Percentiles rank a stretch among this genome's conserved stretches.
Evolutionary conservation across 257 asterid genomes (phyloP).

Genomic region (Nicotiana knightiana): DNA sequence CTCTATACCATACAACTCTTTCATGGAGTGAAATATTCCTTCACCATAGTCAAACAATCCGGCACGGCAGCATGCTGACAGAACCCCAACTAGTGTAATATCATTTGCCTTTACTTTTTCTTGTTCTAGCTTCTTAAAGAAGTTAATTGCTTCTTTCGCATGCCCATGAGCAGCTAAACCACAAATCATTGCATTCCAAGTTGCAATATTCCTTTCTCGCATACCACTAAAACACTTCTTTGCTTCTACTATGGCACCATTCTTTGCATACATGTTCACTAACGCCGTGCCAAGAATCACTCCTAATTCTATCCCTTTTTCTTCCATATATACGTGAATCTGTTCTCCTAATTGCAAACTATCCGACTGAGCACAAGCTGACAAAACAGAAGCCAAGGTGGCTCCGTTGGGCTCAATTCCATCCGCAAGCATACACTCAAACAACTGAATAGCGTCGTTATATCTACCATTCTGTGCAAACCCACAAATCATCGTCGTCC

Average conservation of each 20-base stretch:
- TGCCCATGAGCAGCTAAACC: conserved; percentile 81
- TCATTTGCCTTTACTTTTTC: conserved; percentile 44
- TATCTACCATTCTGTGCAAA: conserved; percentile 58
- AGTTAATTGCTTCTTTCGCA: conserved; percentile 54
- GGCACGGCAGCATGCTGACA: conserved; percentile 79
- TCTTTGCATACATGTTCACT: conserved; percentile 81
- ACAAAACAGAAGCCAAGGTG: conserved; percentile 57
- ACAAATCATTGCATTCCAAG: conserved; percentile 82
- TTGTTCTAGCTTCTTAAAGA: conserved; percentile 39
- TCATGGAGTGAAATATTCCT: conserved; percentile 51
- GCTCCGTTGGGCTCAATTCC: conserved; percentile 58
- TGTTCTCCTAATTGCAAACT: conserved; percentile 67
- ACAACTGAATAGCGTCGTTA: conserved; percentile 48
- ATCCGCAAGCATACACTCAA: conserved; percentile 39
- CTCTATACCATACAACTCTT: conserved; percentile 37
- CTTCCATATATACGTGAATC: conserved; percentile 45
- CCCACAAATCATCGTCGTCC: conserved; percentile 85
- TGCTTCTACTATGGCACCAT: conserved; percentile 58
- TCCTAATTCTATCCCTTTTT: conserved; percentile 41
- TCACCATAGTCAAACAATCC: conserved; percentile 65
- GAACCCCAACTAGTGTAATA: conserved; percentile 69
- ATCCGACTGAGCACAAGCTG: conserved; percentile 80
- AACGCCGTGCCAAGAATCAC: conserved; percentile 88
- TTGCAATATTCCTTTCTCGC: conserved; percentile 54
- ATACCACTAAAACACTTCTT: conserved; percentile 41